Evolutionary conservation across 306 rosid species (phyloP).

Genomic region (Quercus gilva): DNA sequence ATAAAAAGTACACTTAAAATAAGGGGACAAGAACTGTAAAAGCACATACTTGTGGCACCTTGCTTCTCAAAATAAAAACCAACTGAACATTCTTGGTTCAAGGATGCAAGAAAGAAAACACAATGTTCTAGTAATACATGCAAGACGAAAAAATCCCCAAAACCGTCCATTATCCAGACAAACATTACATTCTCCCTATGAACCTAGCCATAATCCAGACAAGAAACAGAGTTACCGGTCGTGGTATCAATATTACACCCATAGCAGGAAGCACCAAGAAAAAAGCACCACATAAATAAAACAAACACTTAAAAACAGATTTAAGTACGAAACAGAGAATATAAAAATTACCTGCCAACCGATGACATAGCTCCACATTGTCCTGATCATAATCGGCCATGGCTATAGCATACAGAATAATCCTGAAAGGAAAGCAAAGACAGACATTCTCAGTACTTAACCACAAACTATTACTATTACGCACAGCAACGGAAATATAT

Average conservation of each 20-base stretch:
- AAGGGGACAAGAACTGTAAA: slow-evolving; percentile 11
- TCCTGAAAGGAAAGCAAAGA: slow-evolving; percentile 41
- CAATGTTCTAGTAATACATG: background rate
- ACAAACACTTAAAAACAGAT: background rate
- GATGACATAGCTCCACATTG: slow-evolving; percentile 55
- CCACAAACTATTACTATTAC: background rate
- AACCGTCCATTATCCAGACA: background rate
- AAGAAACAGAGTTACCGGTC: background rate
- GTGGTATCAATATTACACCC: background rate
- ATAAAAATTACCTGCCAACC: slow-evolving; percentile 67
- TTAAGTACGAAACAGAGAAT: background rate
- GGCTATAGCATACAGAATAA: slow-evolving; percentile 80
- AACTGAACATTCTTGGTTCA: background rate
- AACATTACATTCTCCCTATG: background rate
- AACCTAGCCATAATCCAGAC: background rate
- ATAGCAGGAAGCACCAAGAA: background rate
- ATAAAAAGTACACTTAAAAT: background rate
- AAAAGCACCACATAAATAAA: background rate
- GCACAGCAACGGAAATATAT: too few relatives aligned
- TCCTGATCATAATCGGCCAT: slow-evolving; percentile 79
- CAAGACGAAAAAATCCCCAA: background rate
- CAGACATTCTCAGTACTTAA: background rate
- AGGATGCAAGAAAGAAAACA: background rate
- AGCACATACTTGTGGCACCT: background rate
- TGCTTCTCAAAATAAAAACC: slow-evolving; percentile 11